Evolutionary conservation across 140 eudicot species (phyloP).

Genomic region (Senecio squalidus): DNA sequence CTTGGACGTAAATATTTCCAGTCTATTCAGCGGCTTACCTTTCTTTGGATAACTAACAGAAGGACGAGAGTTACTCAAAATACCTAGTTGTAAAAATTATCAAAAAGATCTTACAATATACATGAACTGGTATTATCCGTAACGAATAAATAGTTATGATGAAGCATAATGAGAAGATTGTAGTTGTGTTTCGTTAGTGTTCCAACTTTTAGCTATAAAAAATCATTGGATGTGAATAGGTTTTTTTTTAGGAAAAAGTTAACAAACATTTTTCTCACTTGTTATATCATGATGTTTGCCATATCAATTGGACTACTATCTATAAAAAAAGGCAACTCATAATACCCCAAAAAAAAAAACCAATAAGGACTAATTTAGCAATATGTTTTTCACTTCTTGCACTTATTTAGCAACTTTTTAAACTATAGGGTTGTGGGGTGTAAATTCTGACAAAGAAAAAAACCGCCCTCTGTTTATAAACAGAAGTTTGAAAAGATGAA

Average conservation of each 20-base stretch:
- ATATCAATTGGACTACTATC: slow-evolving; percentile 40
- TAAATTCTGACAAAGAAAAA: slow-evolving; percentile 11
- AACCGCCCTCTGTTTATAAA: slow-evolving; percentile 24
- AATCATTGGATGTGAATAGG: slow-evolving; percentile 57
- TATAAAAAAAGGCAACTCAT: slow-evolving; percentile 28
- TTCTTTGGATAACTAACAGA: no score
- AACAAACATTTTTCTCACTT: slow-evolving; percentile 57
- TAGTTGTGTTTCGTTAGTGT: slow-evolving; percentile 58
- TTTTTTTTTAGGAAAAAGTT: slow-evolving; percentile 34
- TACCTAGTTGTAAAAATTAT: neutral
- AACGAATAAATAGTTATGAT: slow-evolving; percentile 23
- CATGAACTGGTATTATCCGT: neutral
- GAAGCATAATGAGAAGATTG: slow-evolving; percentile 42
- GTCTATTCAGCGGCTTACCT: no score
- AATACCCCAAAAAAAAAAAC: slow-evolving; percentile 10
- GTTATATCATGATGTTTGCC: slow-evolving; percentile 78
- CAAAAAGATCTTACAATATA: slow-evolving; percentile 6
- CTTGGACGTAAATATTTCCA: no score
- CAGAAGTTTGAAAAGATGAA: slow-evolving; percentile 36
- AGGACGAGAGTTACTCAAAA: no score
- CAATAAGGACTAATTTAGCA: slow-evolving; percentile 10
- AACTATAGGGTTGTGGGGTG: slow-evolving; percentile 22
- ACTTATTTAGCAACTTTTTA: slow-evolving; percentile 14
- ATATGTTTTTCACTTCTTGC: slow-evolving; percentile 21
- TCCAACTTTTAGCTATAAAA: slow-evolving; percentile 61